Evolutionary conservation across 306 rosid species (phyloP).

Genomic region (Pachyrhizus erosus): DNA sequence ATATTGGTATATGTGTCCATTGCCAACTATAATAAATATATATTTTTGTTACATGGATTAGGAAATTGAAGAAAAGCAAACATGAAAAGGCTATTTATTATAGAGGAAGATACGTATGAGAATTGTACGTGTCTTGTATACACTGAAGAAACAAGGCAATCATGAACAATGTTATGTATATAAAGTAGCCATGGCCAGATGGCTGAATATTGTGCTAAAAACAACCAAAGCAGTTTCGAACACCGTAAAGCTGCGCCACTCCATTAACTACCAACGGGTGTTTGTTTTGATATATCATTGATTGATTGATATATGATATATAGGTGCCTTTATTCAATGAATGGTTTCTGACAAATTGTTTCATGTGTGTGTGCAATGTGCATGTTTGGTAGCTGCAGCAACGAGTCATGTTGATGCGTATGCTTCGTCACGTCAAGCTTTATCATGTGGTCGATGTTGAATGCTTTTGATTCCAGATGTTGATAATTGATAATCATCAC

Average conservation of each 20-base stretch:
- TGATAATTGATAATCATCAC: background rate
- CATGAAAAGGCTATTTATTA: background rate
- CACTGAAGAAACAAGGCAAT: background rate
- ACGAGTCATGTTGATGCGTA: background rate
- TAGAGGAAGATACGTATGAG: background rate
- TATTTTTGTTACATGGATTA: background rate
- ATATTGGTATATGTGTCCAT: too few relatives aligned
- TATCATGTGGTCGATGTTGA: background rate
- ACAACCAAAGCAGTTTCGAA: background rate
- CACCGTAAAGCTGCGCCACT: background rate
- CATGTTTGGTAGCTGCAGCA: conserved; percentile 32
- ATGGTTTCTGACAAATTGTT: conserved; percentile 22
- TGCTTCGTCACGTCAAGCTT: conserved; percentile 30
- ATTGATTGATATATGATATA: too few relatives aligned
- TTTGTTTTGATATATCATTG: background rate
- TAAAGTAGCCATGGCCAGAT: background rate
- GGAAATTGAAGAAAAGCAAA: conserved; percentile 12
- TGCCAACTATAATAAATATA: too few relatives aligned
- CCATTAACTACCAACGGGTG: background rate
- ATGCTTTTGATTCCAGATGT: conserved; percentile 7
- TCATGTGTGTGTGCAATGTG: background rate
- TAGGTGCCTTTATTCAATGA: background rate
- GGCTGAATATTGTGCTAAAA: background rate
- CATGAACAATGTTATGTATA: background rate
- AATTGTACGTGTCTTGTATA: background rate